phyloP scores from a whole-genome alignment of 2,329 filamentous ascomycete genomes.

The Aspergillus quadrilineatus region DNA sequence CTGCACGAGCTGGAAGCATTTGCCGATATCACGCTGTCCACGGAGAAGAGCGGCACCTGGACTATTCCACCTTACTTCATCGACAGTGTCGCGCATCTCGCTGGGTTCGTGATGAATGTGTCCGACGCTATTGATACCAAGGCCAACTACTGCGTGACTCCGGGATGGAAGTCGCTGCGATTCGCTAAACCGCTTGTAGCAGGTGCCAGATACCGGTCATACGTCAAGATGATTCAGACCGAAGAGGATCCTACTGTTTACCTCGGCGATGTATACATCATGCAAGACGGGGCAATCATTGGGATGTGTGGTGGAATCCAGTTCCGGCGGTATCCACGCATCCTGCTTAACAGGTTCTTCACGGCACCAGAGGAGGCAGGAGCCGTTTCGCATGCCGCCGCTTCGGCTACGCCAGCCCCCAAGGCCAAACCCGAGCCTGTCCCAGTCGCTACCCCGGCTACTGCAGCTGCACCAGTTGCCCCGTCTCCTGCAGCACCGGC shows the following conservation, averaged over 20 bases:
- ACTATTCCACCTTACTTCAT: neutral
- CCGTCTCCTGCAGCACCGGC: too few relatives aligned
- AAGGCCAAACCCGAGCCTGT: too few relatives aligned
- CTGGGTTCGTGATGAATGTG: constrained; percentile 2
- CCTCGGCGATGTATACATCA: constrained; percentile 42
- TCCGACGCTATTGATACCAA: neutral
- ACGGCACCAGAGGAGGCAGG: neutral
- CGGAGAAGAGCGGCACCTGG: constrained; percentile 1
- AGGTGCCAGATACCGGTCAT: constrained; percentile 27
- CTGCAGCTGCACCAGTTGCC: too few relatives aligned
- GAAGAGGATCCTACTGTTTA: constrained; percentile 20
- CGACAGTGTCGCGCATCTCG: constrained; percentile 4
- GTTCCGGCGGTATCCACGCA: constrained; percentile 34
- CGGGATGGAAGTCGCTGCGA: constrained; percentile 20
- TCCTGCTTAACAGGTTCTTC: constrained; percentile 21
- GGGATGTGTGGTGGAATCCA: constrained; percentile 31
- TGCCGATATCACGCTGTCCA: neutral
- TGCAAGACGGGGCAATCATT: constrained; percentile 35
- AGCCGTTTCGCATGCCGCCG: neutral
- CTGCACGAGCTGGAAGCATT: constrained; percentile 1
- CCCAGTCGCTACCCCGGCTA: too few relatives aligned
- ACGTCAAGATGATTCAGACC: constrained; percentile 31
- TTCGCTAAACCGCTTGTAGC: constrained; percentile 26
- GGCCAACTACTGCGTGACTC: neutral
- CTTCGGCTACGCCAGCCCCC: neutral